Base-by-base conservation (phyloP, 1,284 basidiomycete genomes). In the Macrocystidia cucumis region DNA sequence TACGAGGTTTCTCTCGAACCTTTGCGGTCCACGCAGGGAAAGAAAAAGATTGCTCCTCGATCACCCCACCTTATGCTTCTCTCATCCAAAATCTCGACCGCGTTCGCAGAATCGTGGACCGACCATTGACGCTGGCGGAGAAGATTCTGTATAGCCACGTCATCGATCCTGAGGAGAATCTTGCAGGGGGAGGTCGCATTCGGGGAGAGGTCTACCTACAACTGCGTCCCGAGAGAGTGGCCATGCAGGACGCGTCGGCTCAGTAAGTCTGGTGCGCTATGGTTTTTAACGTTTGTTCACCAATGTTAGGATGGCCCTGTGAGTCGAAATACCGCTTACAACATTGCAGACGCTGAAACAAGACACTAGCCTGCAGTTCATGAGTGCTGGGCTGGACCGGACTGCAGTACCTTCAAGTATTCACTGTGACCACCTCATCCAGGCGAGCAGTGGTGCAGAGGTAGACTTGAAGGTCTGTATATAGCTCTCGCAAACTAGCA, bases 171-270 rank as follows among this genome's bases (percentile, higher is more conserved):
- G 75, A 83, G 44, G 76, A 78, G 47, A 79, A 68, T 38, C 62
- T 96, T 21, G 72, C 72, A 12, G 69, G 74, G 34, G 77, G 77
- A 32, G 77, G 78, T 14, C 72, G 65, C 38, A 72, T 91, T 27
- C 71, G 95, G 47, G 95, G 95, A 24, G 81, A 93, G 59, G 72
- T 79, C 17, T 97, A 98, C 62, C 69, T 98, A 36, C 92, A 92
- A 60, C 74, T 99, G 27, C 72, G 68, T 41, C 92, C 95, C 4
- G 88, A 98, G 60, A 71, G 96, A 44, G 92, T 98, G 16, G 96
- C 96, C 21, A 97, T 98, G 91, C 96, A 98, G 59, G 92, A 98
- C 62, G 96, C 96, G 28, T 97, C 92, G 32, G 96, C 96, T 32
- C 96, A 99, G 85, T 88, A 60, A 59, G 79, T 62, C 35, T 5